Evolutionary conservation across 2,329 filamentous ascomycete genomes (phyloP).

Genomic region (Monosporascus ibericus): DNA sequence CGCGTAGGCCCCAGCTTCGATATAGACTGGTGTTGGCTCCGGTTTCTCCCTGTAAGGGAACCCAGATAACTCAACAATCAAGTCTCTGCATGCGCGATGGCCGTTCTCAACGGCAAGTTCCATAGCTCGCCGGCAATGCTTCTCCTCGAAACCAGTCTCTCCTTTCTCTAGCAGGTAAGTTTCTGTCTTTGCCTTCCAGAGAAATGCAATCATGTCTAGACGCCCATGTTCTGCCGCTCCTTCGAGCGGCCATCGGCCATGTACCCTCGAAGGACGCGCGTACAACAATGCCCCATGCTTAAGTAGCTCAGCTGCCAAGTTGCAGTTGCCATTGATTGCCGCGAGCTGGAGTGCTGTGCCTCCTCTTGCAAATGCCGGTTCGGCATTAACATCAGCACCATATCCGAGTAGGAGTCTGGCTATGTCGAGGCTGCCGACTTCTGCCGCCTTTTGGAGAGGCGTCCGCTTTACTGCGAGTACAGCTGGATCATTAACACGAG

Average conservation of each 20-base stretch:
- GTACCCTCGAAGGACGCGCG: constrained; percentile 3
- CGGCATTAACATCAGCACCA: constrained; percentile 11
- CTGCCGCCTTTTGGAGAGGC: constrained; percentile 15
- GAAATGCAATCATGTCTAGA: constrained; percentile 14
- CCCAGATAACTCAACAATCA: constrained; percentile 3
- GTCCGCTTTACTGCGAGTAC: constrained; percentile 4
- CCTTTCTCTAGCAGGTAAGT: neutral
- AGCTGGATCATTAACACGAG: constrained; percentile 10
- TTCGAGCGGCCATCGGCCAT: constrained; percentile 14
- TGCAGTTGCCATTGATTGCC: constrained; percentile 13
- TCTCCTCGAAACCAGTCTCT: constrained; percentile 1
- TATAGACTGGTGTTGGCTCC: no score
- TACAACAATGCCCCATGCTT: constrained; percentile 3
- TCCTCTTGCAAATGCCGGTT: constrained; percentile 4
- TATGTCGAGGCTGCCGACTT: constrained; percentile 9
- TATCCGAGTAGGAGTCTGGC: constrained; percentile 10
- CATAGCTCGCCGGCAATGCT: constrained; percentile 8
- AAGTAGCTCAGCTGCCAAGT: constrained; percentile 7
- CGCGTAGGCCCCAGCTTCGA: no score
- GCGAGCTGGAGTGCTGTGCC: constrained; percentile 16
- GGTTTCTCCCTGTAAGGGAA: no score
- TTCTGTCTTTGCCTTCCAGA: constrained; percentile 6
- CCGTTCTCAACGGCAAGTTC: constrained; percentile 9
- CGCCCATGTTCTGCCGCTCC: constrained; percentile 12
- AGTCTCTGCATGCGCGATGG: constrained; percentile 6